A percentile compares a stretch with the other conserved stretches of the same genome.
Conservation (phyloP, 2,329 filamentous ascomycete species). For the Xylogone sp. region DNA sequence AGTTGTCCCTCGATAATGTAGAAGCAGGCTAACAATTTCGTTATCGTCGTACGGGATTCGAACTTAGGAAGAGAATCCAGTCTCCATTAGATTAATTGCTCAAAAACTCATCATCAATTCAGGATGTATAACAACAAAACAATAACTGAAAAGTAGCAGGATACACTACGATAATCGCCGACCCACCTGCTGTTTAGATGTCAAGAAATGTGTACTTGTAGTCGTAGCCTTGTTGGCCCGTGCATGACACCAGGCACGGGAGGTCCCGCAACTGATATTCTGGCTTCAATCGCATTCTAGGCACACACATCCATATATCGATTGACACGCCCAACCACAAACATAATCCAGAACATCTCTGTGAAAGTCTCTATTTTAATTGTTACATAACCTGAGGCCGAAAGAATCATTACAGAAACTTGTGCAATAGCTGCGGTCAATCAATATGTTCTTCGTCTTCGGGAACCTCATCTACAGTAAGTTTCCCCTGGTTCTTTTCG, state of each 20-base stretch:
- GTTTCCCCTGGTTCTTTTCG: slow-evolving; percentile 7
- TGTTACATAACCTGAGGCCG: background rate
- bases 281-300: slow-evolving; percentile 3
- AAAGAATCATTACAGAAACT: background rate
- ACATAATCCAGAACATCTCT: too few species aligned
- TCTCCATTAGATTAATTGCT: background rate
- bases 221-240: slow-evolving; percentile 9
- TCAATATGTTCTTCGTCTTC: slow-evolving; percentile 58
- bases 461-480: slow-evolving; percentile 71
- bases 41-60: background rate
- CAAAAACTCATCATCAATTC: background rate
- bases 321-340: too few species aligned
- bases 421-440: background rate
- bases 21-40: background rate
- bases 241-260: slow-evolving; percentile 9
- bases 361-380: background rate
- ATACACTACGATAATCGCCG: background rate
- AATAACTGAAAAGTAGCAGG: background rate
- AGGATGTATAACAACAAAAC: background rate
- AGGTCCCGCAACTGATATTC: slow-evolving; percentile 3
- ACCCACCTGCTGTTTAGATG: background rate
- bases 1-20: background rate
- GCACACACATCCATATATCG: background rate
- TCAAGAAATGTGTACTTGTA: background rate
- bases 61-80: background rate